Evolutionary conservation across 345 rosid genomes (phyloP), one percentile per base, ranked within the genome.

Genomic region (Cardamine resedifolia): DNA sequence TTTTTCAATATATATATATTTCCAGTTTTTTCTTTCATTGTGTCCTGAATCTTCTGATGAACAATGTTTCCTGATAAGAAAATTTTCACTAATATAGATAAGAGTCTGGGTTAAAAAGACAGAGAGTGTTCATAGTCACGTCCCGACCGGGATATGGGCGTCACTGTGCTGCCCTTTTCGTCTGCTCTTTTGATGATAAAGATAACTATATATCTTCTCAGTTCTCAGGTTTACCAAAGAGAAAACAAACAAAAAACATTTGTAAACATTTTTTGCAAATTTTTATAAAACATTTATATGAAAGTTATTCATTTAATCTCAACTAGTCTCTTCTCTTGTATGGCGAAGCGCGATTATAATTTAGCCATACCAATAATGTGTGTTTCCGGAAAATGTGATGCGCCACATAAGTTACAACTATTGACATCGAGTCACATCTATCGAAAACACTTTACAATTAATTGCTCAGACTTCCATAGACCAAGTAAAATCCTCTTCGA

Each of bases 81-180:
- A 23, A 43, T 7, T 51, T 74, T 48, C 69, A 68, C 53, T 1
- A 67, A 68, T 60, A 51, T 51, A 43, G 69, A 36, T 36, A 36
- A 28, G 31, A 36, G 44, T 66, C 15, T 49, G 52, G 4, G 52
- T 7, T 26, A 4, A 26, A 41, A 58, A 18, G 56, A 34, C 45
- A 62, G 66, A 43, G 50, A 7, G 41, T 23, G 41, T 47, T 44
- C 61, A 57, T 70, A 26, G 75, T 77, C 83, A 77, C 75, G 77
- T 71, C 70, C 64, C 67, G 11, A 71, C 33, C 75, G 70, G 75
- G 61, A 39, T 64, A 68, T 74, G 71, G 66, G 61, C 52, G 69
- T 71, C 77, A 75, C 73, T 72, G 71, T 77, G 69, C 73, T 75
- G 66, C 73, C 73, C 68, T 71, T 66, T 75, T 73, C 49, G 56